Evolutionary conservation across 2,329 filamentous ascomycete genomes (phyloP), one percentile per base, ranked within the genome.

Genomic region (Trichoderma aggressivum): DNA sequence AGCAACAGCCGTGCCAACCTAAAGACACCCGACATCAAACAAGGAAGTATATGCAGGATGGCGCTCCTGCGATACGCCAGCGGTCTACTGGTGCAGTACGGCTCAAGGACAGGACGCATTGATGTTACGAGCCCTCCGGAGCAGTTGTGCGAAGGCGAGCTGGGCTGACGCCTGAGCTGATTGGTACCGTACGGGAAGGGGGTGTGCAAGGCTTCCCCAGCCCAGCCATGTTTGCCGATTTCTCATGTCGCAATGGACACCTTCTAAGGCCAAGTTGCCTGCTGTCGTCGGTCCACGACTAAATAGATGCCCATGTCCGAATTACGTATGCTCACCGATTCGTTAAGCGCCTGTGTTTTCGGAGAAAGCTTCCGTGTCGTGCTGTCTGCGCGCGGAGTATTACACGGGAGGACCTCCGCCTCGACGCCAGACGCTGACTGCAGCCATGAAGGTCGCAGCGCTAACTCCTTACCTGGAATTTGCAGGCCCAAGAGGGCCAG

Each of bases 221-320:
- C 24, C 30, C 62, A 36, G 16, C 50, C 55, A 47, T 59, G 55
- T 53, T 61, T 60, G 62, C 55, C 56, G 55, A 50, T 68, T 68
- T n/a, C 55, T 59, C n/a, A 39, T 26, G 64, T 66, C 69, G 69
- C 69, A 71, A 21, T 65, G 60, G 34, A 39, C 69, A 39, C 69
- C 69, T 24, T 66, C 60, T 60, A 36, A 65, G 53, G 61, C 53
- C 61, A 71, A 71, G 69, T 55, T 32, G 47, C 36, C 21, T 64
- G 34, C 10, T 21, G 36, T 43, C 36, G 50, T 55, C 26, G 55
- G 55, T 36, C 50, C 30, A 60, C 21, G 59, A 58, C 61, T 36
- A 53, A 28, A 61, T 8, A 53, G 56, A 61, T 61, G 7, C 66
- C 66, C 66, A 61, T 69, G 66, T 69, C 66, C 36, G 28, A 28